Evolutionary conservation across 2,329 filamentous ascomycete species (phyloP).

Genomic region (Paecilomyces fulvus): DNA sequence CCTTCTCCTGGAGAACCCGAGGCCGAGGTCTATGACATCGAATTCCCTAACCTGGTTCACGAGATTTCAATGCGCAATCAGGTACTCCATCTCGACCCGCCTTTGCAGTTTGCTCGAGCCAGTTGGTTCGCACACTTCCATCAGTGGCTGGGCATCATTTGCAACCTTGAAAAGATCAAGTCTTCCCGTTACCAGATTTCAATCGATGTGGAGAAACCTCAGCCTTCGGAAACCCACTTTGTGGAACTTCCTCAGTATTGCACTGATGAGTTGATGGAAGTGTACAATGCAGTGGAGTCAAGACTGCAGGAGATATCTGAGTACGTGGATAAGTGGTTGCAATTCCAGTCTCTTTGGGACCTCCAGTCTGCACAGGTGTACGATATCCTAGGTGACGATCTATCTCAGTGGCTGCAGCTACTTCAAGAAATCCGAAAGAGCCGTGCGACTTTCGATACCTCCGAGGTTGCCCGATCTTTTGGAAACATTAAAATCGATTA

Average conservation of each 20-base stretch:
- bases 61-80: slow-evolving; percentile 98
- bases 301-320: slow-evolving; percentile 70
- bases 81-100: slow-evolving; percentile 91
- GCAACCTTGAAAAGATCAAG: slow-evolving; percentile 88
- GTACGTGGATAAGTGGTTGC: slow-evolving; percentile 96
- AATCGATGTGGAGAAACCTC: slow-evolving; percentile 42
- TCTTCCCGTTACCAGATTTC: slow-evolving; percentile 91
- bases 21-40: slow-evolving; percentile 24
- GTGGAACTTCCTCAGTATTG: slow-evolving; percentile 77
- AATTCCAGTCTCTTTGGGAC: slow-evolving; percentile 98
- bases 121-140: slow-evolving; percentile 92
- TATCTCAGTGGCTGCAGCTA: slow-evolving; percentile 86
- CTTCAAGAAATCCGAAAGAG: slow-evolving; percentile 97
- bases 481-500: slow-evolving; percentile 95
- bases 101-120: slow-evolving; percentile 80
- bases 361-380: slow-evolving; percentile 93
- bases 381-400: slow-evolving; percentile 79
- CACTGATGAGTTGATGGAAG: slow-evolving; percentile 66
- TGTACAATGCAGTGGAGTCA: slow-evolving; percentile 75
- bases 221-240: slow-evolving; percentile 52
- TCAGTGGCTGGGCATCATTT: slow-evolving; percentile 85
- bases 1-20: slow-evolving; percentile 20
- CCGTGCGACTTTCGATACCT: slow-evolving; percentile 92
- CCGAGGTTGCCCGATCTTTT: slow-evolving; percentile 85
- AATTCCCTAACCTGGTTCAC: slow-evolving; percentile 56